These are phyloP conservation scores for Cryphonectria parasitica DNA, from an alignment of 2,329 filamentous ascomycete genomes.

Conservation along the genomic window DNA sequence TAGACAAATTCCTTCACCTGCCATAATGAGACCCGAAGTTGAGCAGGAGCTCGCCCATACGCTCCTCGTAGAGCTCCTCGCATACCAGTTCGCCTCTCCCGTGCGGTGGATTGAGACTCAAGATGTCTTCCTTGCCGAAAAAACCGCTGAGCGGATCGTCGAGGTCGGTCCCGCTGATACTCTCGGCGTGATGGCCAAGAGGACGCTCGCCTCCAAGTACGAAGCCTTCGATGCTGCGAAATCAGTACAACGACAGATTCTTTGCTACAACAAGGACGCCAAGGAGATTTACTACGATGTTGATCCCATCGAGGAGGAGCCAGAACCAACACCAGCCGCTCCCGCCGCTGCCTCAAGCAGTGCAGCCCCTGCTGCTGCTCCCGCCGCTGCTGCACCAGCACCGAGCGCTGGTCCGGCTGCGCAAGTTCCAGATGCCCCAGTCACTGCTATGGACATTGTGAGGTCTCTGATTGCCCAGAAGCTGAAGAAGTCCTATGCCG, in stretches of 20 bases:
- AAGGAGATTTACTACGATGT: slow-evolving; percentile 99
- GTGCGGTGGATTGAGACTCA: slow-evolving; percentile 99
- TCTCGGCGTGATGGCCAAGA: slow-evolving; percentile 94
- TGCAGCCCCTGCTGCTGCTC: slow-evolving; percentile 57
- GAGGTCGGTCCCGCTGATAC: slow-evolving; percentile 97
- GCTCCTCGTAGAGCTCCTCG: slow-evolving; percentile 95
- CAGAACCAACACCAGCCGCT: slow-evolving; percentile 61
- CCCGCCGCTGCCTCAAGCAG: slow-evolving; percentile 54
- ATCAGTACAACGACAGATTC: slow-evolving; percentile 93
- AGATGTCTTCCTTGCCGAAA: slow-evolving; percentile 97
- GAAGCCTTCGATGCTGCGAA: slow-evolving; percentile 98
- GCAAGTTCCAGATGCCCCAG: slow-evolving; percentile 82
- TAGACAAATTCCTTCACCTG: slow-evolving; percentile 30
- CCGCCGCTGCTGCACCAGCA: slow-evolving; percentile 60
- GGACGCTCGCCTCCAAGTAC: slow-evolving; percentile 94
- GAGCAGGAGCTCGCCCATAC: slow-evolving; percentile 99
- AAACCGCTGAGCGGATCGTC: slow-evolving; percentile 94
- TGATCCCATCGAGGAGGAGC: slow-evolving; percentile 90
- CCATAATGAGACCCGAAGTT: slow-evolving; percentile 92
- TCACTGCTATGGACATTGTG: slow-evolving; percentile 87
- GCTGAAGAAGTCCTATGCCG: slow-evolving; percentile 88
- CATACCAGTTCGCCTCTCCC: slow-evolving; percentile 98
- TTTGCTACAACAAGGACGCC: slow-evolving; percentile 99
- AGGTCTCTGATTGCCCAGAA: slow-evolving; percentile 92
- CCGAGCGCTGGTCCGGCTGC: slow-evolving; percentile 84